A percentile compares a stretch with the other conserved stretches of the same genome.
Conservation (phyloP, 2,329 filamentous ascomycete genomes). For the Colletotrichum eremochloae region DNA sequence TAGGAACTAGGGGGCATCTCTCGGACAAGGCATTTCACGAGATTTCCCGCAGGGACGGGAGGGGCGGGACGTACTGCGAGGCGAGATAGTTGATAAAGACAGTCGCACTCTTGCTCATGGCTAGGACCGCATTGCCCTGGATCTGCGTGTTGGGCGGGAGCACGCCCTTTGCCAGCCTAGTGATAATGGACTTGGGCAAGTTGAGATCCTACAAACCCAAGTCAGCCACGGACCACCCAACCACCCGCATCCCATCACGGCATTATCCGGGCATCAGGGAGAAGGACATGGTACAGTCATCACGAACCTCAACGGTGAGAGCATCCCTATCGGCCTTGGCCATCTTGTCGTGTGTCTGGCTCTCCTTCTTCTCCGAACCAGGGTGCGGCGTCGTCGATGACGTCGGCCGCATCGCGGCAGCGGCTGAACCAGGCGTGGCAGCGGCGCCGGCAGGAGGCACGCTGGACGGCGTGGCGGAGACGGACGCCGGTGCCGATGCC, state of each 20-base stretch:
- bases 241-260: not conserved
- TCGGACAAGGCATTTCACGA: not conserved
- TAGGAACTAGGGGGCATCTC: not conserved
- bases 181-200: slow-evolving; percentile 85
- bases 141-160: slow-evolving; percentile 86
- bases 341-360: slow-evolving; percentile 49
- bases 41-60: not conserved
- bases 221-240: not conserved
- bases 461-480: slow-evolving; percentile 46
- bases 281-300: not conserved
- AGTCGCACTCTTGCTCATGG: slow-evolving; percentile 84
- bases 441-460: not conserved
- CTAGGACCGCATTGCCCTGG: slow-evolving; percentile 83
- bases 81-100: slow-evolving; percentile 88
- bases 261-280: not conserved
- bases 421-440: slow-evolving; percentile 27
- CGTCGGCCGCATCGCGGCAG: slow-evolving; percentile 40
- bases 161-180: slow-evolving; percentile 82
- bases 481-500: slow-evolving; percentile 35
- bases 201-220: slow-evolving; percentile 72
- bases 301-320: slow-evolving; percentile 66
- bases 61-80: slow-evolving; percentile 70
- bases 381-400: slow-evolving; percentile 30
- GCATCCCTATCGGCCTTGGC: slow-evolving; percentile 52
- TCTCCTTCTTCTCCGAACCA: slow-evolving; percentile 44